phyloP scores from a whole-genome alignment of 495 filamentous ascomycete species.

The Neurospora sp. region DNA sequence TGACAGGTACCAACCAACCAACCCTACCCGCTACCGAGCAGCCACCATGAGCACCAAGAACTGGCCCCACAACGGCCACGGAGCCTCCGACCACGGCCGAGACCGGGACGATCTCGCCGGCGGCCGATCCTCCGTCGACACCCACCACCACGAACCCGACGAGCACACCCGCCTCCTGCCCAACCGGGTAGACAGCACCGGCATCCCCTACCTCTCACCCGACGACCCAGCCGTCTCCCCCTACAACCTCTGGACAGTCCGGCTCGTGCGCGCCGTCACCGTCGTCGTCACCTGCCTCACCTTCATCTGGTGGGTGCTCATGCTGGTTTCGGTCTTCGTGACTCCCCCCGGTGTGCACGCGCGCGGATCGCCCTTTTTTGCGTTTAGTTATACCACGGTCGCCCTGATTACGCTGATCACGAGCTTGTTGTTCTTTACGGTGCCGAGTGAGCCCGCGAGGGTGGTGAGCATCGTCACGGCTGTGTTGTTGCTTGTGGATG shows the following conservation, averaged over 20 bases:
- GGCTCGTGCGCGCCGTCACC: conserved; percentile 62
- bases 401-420: conserved; percentile 62
- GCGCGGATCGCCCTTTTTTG: conserved; percentile 83
- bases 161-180: conserved; percentile 71
- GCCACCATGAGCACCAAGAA: not conserved
- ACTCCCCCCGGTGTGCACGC: conserved; percentile 76
- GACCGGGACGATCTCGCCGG: conserved; percentile 6
- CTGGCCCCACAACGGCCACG: conserved; percentile 24
- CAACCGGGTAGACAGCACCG: conserved; percentile 36
- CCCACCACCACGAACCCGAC: conserved; percentile 35
- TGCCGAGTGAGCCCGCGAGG: conserved; percentile 67
- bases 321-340: conserved; percentile 79
- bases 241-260: conserved; percentile 88
- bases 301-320: conserved; percentile 84
- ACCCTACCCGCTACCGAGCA: not conserved
- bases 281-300: conserved; percentile 60
- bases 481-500: conserved; percentile 65
- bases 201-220: conserved; percentile 64
- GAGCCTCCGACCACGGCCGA: conserved; percentile 6
- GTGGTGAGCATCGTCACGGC: conserved; percentile 56
- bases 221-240: conserved; percentile 95
- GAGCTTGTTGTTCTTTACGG: conserved; percentile 75
- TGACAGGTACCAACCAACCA: not conserved
- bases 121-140: not conserved
- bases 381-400: conserved; percentile 69